These are phyloP conservation scores for Murraya koenigii DNA, from an alignment of 345 rosid genomes.

Conservation along the genomic window DNA sequence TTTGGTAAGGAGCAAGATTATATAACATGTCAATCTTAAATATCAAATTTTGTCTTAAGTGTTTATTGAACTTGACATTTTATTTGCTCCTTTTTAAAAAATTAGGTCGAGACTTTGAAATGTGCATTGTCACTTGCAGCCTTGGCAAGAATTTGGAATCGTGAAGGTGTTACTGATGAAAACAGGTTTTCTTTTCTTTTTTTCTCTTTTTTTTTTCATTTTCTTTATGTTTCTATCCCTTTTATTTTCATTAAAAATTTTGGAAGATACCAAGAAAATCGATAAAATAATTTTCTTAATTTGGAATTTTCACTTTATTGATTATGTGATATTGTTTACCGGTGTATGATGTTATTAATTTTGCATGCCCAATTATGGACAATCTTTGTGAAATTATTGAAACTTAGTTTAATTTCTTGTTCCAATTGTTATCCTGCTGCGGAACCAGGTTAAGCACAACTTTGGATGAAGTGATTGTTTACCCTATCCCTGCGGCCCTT, in stretches of 20 bases:
- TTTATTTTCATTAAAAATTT: background rate
- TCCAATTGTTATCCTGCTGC: slow-evolving; percentile 14
- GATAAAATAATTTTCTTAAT: background rate
- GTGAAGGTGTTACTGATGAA: slow-evolving; percentile 85
- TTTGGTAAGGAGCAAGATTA: slow-evolving; percentile 47
- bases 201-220: background rate
- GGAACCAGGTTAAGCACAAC: slow-evolving; percentile 81
- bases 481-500: slow-evolving; percentile 89
- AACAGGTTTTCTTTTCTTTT: slow-evolving; percentile 48
- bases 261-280: background rate
- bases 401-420: background rate
- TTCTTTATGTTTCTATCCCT: background rate
- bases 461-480: slow-evolving; percentile 79
- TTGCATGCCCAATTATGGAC: background rate
- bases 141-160: slow-evolving; percentile 74
- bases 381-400: background rate
- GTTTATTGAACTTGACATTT: background rate
- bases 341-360: background rate
- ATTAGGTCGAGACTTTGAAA: slow-evolving; percentile 92
- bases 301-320: background rate
- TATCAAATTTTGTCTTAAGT: background rate
- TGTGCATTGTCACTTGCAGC: slow-evolving; percentile 86
- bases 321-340: background rate
- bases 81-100: slow-evolving; percentile 16
- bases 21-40: background rate